Evolutionary conservation across 2,329 filamentous ascomycete species (phyloP), one percentile per base, ranked within the genome.

Genomic region (Pezicula rhizophila): DNA sequence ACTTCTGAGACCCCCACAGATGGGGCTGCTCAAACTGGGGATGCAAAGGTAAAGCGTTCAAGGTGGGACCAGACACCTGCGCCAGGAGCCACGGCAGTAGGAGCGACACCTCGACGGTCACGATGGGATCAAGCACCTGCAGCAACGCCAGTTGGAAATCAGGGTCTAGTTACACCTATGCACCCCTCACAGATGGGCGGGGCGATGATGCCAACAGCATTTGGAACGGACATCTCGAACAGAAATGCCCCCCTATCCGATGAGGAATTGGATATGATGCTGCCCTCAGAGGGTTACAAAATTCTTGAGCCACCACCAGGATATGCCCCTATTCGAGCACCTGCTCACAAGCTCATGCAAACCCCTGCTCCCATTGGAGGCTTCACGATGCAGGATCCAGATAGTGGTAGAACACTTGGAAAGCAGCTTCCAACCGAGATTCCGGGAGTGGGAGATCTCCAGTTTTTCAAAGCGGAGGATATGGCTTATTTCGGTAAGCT

Each of bases 401-500:
- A 95, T 58, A 90, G 87, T 64, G 82, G 84, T 51, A 81, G 89
- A 55, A 75, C 87, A 44, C 81, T 92, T 63, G 89, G 90, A 57
- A 95, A 95, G 70, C 89, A 95, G 58, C 81, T 97, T 61, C 89
- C 92, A 8, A 95, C 89, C 4, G 92, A 97, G 64, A 96, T 99
- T 34, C 91, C 93, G 3, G 93, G 93, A 35, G 90, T 99, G 44
- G 91, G 91, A 35, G 93, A 99, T 66, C 72, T 99, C 45, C 91
- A 96, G 58, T 99, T 97, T 67, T 96, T 99, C 78, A 99, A 99
- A 71, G 82, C 90, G 1, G 93, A 99, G 67, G 93, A 99, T 68
- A 96, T 97, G 90, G 85, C 89, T 35, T 99, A 99, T 70, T 99
- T 99, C 63, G 91, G 92, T 51, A 97, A 99, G 73, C 80, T 99